Conservation (phyloP, 2,329 filamentous ascomycete species). For the Berkeleyomyces rouxiae region DNA sequence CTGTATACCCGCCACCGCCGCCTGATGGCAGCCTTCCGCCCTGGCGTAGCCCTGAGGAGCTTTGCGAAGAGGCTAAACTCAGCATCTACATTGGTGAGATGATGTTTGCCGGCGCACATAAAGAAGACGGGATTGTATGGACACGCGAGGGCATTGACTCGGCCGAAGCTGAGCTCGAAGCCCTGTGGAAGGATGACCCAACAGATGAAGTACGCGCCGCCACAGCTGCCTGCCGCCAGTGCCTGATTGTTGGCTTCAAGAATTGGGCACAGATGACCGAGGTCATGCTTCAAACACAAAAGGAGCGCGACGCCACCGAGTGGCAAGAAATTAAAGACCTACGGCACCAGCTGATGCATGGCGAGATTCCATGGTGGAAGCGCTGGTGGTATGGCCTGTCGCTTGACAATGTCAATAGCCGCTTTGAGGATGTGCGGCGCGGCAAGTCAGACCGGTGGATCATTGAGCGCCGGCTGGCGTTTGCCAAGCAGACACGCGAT, state of each 20-base stretch:
- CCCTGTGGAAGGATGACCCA: conserved; percentile 14
- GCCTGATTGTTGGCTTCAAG: conserved; percentile 55
- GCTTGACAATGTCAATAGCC: conserved; percentile 24
- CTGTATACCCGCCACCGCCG: conserved; percentile 54
- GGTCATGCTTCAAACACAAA: conserved; percentile 23
- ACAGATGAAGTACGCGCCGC: conserved; percentile 17
- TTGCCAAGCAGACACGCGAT: conserved; percentile 22
- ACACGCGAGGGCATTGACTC: conserved; percentile 74
- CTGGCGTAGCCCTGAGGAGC: conserved; percentile 43
- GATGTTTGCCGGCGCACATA: conserved; percentile 47
- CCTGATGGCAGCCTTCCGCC: conserved; percentile 53
- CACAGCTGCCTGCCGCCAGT: conserved; percentile 52
- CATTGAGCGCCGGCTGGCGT: conserved; percentile 28
- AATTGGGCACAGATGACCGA: conserved; percentile 74
- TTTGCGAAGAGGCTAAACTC: conserved; percentile 71
- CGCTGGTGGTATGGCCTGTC: conserved; percentile 20
- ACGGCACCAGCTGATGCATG: conserved; percentile 15
- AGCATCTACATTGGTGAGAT: conserved; percentile 92
- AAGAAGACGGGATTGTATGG: conserved; percentile 68
- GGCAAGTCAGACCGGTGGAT: conserved; percentile 40
- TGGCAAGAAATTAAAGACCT: conserved; percentile 24
- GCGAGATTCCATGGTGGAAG: conserved; percentile 10
- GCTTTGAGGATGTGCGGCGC: conserved; percentile 23
- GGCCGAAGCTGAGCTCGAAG: conserved; percentile 50
- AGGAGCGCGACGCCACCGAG: conserved; percentile 32